phyloP scores from a whole-genome alignment of 805 yeast species.

The Sugiyamaella mastotermitis region DNA sequence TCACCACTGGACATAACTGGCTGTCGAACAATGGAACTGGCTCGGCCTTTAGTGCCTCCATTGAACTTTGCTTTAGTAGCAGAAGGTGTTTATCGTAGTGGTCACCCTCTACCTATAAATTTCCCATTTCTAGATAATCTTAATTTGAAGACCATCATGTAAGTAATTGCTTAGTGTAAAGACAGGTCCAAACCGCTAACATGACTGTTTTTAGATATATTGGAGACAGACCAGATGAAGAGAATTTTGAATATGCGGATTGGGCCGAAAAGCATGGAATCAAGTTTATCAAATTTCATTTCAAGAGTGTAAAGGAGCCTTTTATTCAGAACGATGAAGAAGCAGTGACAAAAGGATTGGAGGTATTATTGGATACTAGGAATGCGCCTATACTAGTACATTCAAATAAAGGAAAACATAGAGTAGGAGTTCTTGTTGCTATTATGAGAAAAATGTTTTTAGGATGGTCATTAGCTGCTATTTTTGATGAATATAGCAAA shows the following conservation, averaged over 20 bases:
- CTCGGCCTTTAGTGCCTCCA: slow-evolving; percentile 65
- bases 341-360: slow-evolving; percentile 41
- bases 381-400: slow-evolving; percentile 87
- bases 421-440: slow-evolving; percentile 93
- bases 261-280: slow-evolving; percentile 59
- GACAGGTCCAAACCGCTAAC: too few species aligned
- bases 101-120: slow-evolving; percentile 87
- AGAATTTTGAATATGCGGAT: slow-evolving; percentile 53
- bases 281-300: slow-evolving; percentile 50
- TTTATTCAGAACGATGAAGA: slow-evolving; percentile 53
- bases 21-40: too few species aligned
- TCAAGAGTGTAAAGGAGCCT: slow-evolving; percentile 74
- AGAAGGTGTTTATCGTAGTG: slow-evolving; percentile 81
- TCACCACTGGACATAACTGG: too few species aligned
- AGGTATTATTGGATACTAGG: slow-evolving; percentile 34
- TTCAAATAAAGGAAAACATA: slow-evolving; percentile 95
- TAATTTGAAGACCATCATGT: slow-evolving; percentile 71
- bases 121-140: slow-evolving; percentile 70
- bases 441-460: slow-evolving; percentile 77
- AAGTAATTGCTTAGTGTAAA: too few species aligned
- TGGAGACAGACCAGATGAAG: slow-evolving; percentile 52
- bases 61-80: slow-evolving; percentile 85
- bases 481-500: slow-evolving; percentile 87
- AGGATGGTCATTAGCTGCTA: slow-evolving; percentile 91
- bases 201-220: too few species aligned